phyloP scores from a whole-genome alignment of 2,329 filamentous ascomycete species.

The Dactylonectria macrodidyma region DNA sequence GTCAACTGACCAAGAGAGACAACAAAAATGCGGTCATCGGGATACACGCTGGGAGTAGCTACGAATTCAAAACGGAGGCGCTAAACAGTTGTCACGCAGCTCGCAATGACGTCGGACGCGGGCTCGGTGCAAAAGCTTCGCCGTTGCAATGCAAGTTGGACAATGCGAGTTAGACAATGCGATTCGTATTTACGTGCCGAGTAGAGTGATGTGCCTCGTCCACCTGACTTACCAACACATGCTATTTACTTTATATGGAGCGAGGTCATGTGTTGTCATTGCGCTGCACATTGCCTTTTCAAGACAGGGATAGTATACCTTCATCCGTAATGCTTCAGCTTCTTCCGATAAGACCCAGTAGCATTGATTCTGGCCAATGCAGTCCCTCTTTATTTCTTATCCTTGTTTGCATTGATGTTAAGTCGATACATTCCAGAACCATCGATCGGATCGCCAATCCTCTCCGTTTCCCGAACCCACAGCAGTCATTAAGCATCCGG shows the following conservation, averaged over 20 bases:
- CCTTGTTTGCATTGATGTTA: constrained; percentile 1
- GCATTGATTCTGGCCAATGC: constrained; percentile 11
- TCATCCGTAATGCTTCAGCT: constrained; percentile 6
- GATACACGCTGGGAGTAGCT: background rate
- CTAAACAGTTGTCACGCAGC: background rate
- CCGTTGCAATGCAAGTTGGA: background rate
- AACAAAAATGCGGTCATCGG: background rate
- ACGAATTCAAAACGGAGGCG: background rate
- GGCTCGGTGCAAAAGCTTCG: background rate
- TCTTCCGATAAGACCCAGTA: constrained; percentile 20
- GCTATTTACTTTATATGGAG: background rate
- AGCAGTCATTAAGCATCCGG: too few relatives aligned
- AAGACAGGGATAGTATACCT: constrained; percentile 26
- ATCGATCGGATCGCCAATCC: background rate
- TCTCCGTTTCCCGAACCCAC: background rate
- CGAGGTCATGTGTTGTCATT: constrained; percentile 18
- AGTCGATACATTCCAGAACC: background rate
- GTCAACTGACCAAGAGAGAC: constrained; percentile 10
- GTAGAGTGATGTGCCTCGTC: background rate
- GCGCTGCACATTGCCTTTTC: constrained; percentile 12
- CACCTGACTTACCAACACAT: background rate
- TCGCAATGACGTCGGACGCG: constrained; percentile 11
- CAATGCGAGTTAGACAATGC: background rate
- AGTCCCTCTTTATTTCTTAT: constrained; percentile 17
- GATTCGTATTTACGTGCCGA: background rate